phyloP scores from a whole-genome alignment of 2,329 filamentous ascomycete genomes.

The Hymenoscyphus linearis region DNA sequence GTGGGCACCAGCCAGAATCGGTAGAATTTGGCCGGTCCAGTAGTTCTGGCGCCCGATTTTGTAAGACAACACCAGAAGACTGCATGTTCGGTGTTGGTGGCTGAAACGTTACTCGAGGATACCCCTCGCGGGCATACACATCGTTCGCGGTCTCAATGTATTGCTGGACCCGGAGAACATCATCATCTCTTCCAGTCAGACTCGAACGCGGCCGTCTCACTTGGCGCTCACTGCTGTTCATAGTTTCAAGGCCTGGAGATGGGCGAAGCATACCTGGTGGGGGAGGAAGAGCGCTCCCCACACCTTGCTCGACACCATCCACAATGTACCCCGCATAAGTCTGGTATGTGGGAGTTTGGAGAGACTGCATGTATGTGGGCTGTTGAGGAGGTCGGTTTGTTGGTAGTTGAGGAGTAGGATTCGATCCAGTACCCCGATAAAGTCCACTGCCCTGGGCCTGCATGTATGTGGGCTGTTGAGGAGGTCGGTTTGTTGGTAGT shows the following conservation, averaged over 20 bases:
- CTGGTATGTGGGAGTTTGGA: no score
- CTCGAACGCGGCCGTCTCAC: background rate
- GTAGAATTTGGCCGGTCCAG: background rate
- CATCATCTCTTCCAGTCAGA: background rate
- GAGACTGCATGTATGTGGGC: no score
- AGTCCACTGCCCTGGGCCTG: no score
- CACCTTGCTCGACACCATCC: background rate
- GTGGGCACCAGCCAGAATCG: background rate
- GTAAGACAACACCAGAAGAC: background rate
- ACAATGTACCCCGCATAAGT: background rate
- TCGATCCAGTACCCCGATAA: no score
- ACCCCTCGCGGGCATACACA: background rate
- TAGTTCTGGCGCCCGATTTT: background rate
- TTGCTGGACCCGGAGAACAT: background rate
- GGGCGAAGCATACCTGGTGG: background rate
- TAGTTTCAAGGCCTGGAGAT: background rate
- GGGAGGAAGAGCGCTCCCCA: background rate
- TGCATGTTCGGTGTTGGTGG: background rate
- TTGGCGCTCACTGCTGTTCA: background rate
- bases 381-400: no score
- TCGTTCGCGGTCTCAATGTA: background rate
- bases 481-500: no score
- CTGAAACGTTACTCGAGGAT: background rate
- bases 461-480: no score
- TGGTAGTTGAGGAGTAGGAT: no score